A percentile compares a stretch with the other conserved stretches of the same genome.
Conservation (phyloP, 2,329 filamentous ascomycete species). For the Phyllachora maydis region DNA sequence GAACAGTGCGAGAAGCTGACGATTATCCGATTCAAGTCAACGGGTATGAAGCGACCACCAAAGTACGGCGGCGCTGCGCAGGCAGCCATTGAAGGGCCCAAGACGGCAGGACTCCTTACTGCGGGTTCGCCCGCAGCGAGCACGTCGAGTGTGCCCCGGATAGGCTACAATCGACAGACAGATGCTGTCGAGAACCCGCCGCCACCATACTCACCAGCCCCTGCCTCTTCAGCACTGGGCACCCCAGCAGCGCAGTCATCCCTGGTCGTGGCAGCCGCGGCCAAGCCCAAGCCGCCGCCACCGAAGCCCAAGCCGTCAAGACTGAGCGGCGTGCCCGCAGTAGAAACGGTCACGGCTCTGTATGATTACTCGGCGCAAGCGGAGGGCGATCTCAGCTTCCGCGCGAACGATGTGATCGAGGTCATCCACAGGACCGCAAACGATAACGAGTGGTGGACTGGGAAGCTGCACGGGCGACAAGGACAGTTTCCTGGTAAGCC, state of each 20-base stretch:
- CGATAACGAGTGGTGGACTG: slow-evolving; percentile 94
- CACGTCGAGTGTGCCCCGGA: slow-evolving; percentile 1
- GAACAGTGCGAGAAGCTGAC: slow-evolving; percentile 64
- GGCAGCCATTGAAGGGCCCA: slow-evolving; percentile 25
- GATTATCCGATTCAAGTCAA: slow-evolving; percentile 84
- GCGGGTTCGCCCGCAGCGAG: slow-evolving; percentile 17
- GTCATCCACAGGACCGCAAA: slow-evolving; percentile 69
- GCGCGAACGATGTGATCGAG: slow-evolving; percentile 74
- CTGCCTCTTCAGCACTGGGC: slow-evolving; percentile 9
- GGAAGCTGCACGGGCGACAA: slow-evolving; percentile 55
- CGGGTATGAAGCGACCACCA: slow-evolving; percentile 42
- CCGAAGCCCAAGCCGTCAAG: slow-evolving; percentile 27
- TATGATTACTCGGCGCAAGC: slow-evolving; percentile 96
- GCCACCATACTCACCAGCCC: slow-evolving; percentile 43
- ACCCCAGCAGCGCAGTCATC: slow-evolving; percentile 9
- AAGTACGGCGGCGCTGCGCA: slow-evolving; percentile 40
- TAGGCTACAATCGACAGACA: slow-evolving; percentile 9
- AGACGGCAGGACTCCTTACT: slow-evolving; percentile 28
- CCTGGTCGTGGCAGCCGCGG: slow-evolving; percentile 26
- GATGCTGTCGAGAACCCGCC: slow-evolving; percentile 38
- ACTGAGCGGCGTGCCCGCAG: slow-evolving; percentile 40
- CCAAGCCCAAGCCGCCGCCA: slow-evolving; percentile 37
- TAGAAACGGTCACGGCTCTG: slow-evolving; percentile 70
- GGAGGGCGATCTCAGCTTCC: slow-evolving; percentile 82
- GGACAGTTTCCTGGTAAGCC: slow-evolving; percentile 93